phyloP scores from a whole-genome alignment of 2,329 filamentous ascomycete species.

The Fusarium setosum region DNA sequence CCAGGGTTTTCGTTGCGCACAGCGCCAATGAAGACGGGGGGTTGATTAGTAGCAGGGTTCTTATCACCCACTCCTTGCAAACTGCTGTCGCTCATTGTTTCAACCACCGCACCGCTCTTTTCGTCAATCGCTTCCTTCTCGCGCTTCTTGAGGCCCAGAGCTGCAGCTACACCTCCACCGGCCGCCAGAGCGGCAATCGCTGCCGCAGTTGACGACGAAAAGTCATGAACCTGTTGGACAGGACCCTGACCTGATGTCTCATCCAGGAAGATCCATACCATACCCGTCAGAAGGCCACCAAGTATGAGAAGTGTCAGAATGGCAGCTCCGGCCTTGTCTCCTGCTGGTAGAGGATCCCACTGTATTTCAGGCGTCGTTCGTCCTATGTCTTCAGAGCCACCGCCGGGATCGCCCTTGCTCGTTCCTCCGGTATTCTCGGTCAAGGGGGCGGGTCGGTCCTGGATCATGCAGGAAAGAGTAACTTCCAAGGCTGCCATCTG shows the following conservation, averaged over 20 bases:
- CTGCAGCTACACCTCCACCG: slow-evolving; percentile 35
- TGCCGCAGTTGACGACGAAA: slow-evolving; percentile 34
- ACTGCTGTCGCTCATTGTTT: slow-evolving; percentile 31
- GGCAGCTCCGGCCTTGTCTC: slow-evolving; percentile 76
- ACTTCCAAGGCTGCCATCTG: slow-evolving; percentile 78
- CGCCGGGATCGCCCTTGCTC: slow-evolving; percentile 58
- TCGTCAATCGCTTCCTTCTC: slow-evolving; percentile 31
- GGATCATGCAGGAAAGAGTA: slow-evolving; percentile 70
- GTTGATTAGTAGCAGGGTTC: slow-evolving; percentile 12
- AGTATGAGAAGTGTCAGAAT: slow-evolving; percentile 71
- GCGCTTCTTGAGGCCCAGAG: slow-evolving; percentile 30
- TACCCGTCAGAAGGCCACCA: slow-evolving; percentile 63
- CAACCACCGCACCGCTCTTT: slow-evolving; percentile 30
- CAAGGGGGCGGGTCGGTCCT: slow-evolving; percentile 54
- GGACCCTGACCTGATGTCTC: slow-evolving; percentile 53
- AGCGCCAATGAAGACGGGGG: slow-evolving; percentile 30
- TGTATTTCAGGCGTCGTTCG: slow-evolving; percentile 45
- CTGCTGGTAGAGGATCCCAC: slow-evolving; percentile 56
- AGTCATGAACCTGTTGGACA: slow-evolving; percentile 46
- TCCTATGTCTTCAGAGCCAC: slow-evolving; percentile 59
- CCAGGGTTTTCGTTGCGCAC: slow-evolving; percentile 31
- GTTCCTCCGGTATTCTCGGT: slow-evolving; percentile 68
- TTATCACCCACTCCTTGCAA: slow-evolving; percentile 35
- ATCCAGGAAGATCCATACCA: slow-evolving; percentile 61
- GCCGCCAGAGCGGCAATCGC: slow-evolving; percentile 35